Evolutionary conservation across 2,329 filamentous ascomycete genomes (phyloP).

Genomic region (Blastomyces percursus): DNA sequence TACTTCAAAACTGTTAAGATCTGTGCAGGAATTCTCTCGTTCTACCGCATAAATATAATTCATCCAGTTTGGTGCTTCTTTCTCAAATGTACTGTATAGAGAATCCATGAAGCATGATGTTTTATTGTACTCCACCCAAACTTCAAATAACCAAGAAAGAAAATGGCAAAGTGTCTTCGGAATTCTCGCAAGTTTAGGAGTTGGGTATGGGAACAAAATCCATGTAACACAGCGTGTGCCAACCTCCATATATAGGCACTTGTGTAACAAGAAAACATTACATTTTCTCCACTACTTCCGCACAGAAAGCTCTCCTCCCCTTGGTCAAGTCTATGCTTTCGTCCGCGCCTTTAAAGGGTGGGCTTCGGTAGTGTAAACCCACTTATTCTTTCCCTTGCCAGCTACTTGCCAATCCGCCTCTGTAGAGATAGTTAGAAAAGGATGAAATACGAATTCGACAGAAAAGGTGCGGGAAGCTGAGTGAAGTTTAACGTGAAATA

Average conservation of each 20-base stretch:
- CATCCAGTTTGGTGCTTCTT: neutral
- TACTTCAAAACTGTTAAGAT: neutral
- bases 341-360: constrained; percentile 44
- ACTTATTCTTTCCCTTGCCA: constrained; percentile 41
- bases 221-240: neutral
- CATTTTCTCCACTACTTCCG: no score
- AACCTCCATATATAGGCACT: no score
- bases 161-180: neutral
- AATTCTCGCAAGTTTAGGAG: neutral
- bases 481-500: neutral
- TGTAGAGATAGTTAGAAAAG: constrained; percentile 11
- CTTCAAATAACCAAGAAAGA: neutral
- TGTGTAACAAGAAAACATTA: neutral
- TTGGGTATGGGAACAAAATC: neutral
- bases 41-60: neutral
- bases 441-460: neutral
- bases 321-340: neutral
- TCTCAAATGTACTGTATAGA: neutral
- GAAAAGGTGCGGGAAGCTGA: neutral
- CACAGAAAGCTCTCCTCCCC: neutral
- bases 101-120: neutral
- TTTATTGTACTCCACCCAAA: neutral
- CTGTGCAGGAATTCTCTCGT: neutral
- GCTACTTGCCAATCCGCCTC: constrained; percentile 52
- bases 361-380: constrained; percentile 56